Evolutionary conservation across 176 grass and related monocot genomes (phyloP).

Genomic region (Eremochloa ophiuroides): DNA sequence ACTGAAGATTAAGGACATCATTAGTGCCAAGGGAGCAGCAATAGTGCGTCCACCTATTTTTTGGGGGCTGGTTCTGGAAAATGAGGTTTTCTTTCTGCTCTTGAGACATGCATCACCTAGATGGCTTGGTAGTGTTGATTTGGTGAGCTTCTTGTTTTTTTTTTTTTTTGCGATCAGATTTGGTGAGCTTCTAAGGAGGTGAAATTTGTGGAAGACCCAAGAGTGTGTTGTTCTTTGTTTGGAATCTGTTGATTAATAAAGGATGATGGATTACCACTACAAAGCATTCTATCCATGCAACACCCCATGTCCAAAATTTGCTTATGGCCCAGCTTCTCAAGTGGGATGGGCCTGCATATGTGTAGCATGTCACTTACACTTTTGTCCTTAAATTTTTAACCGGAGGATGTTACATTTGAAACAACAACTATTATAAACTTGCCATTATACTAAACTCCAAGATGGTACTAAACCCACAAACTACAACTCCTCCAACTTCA

Average conservation of each 20-base stretch:
- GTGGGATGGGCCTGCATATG: too few relatives aligned
- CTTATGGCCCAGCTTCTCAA: too few relatives aligned
- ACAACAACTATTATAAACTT: too few relatives aligned
- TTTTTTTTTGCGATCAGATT: too few relatives aligned
- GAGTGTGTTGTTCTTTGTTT: background rate
- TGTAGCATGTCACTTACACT: too few relatives aligned
- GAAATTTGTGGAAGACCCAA: background rate
- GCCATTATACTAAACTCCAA: too few relatives aligned
- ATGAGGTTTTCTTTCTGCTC: background rate
- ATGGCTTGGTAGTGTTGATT: background rate
- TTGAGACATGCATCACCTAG: background rate
- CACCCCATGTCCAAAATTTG: too few relatives aligned
- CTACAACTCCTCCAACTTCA: too few relatives aligned
- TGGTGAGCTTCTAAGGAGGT: background rate
- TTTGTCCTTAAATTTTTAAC: too few relatives aligned
- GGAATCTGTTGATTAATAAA: background rate
- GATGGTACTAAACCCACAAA: too few relatives aligned
- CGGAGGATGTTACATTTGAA: too few relatives aligned
- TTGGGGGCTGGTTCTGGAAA: background rate
- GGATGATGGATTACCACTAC: background rate
- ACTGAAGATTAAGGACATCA: background rate
- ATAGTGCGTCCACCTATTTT: background rate
- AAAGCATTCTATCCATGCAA: background rate
- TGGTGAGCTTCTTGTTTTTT: too few relatives aligned
- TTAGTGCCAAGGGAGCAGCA: background rate